Percentiles rank a stretch among this genome's conserved stretches.
These are phyloP conservation scores for Decorospora gaudefroyi DNA, from an alignment of 2,329 filamentous ascomycete genomes.

Conservation along the genomic window DNA sequence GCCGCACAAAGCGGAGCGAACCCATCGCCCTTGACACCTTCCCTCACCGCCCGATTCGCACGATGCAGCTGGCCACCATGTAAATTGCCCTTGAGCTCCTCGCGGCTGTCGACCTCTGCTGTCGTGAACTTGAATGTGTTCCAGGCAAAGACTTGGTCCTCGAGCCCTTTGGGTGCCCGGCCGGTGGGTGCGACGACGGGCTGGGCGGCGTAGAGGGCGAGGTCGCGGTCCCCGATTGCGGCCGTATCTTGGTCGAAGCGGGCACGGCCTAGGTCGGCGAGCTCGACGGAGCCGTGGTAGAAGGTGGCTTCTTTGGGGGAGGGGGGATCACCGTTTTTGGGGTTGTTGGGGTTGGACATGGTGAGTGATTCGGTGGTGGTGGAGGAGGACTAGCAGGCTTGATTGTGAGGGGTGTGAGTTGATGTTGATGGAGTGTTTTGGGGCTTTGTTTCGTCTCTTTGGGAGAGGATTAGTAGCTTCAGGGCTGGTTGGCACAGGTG, in stretches of 20 bases:
- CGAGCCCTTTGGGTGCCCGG: slow-evolving; percentile 32
- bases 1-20: slow-evolving; percentile 28
- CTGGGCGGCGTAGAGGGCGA: slow-evolving; percentile 17
- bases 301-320: background rate
- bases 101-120: slow-evolving; percentile 29
- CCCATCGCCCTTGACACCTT: background rate
- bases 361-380: background rate
- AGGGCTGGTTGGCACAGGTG: background rate
- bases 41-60: slow-evolving; percentile 33
- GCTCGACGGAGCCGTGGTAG: slow-evolving; percentile 25
- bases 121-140: slow-evolving; percentile 35
- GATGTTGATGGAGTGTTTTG: background rate
- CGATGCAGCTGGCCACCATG: slow-evolving; percentile 44
- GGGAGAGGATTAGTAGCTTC: background rate
- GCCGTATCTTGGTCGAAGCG: slow-evolving; percentile 42
- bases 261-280: slow-evolving; percentile 35
- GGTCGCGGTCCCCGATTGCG: slow-evolving; percentile 37
- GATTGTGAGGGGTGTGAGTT: background rate
- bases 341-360: background rate
- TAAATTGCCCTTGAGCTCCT: slow-evolving; percentile 43
- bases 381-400: background rate
- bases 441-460: background rate
- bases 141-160: slow-evolving; percentile 38
- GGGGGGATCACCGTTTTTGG: background rate
- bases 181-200: slow-evolving; percentile 28